phyloP scores from a whole-genome alignment of 1,284 basidiomycete genomes.

The Ceratobasidium sp. region DNA sequence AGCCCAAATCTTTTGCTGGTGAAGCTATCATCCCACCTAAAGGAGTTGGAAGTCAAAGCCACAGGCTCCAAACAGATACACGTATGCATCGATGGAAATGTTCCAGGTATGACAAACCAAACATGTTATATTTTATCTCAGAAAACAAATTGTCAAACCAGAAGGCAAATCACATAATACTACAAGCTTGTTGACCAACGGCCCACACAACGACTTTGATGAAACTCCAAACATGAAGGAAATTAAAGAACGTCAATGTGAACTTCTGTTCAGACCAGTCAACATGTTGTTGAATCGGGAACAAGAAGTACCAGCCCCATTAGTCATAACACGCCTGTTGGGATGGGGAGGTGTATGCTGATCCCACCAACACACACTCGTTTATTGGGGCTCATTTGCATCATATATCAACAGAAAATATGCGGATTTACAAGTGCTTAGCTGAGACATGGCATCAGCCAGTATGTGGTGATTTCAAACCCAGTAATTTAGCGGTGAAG shows the following conservation, averaged over 20 bases:
- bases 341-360: neutral
- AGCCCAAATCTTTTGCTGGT: neutral
- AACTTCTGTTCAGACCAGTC: conserved; percentile 38
- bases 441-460: no score
- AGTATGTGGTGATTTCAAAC: neutral
- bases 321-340: conserved; percentile 36
- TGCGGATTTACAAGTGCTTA: neutral
- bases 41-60: neutral
- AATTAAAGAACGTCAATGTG: neutral
- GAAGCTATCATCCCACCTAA: neutral
- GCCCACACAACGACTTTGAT: neutral
- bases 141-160: conserved; percentile 53
- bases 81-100: conserved; percentile 53
- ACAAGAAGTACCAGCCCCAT: conserved; percentile 43
- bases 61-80: conserved; percentile 12
- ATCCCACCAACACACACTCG: neutral
- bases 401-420: neutral
- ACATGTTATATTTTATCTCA: conserved; percentile 36
- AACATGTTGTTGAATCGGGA: conserved; percentile 43
- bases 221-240: neutral
- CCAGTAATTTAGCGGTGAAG: neutral
- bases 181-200: conserved; percentile 31
- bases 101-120: conserved; percentile 47
- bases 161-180: conserved; percentile 52
- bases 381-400: conserved; percentile 19